phyloP scores from a whole-genome alignment of 352 stramenopile species.

The Chrysophaeum taylorii region DNA sequence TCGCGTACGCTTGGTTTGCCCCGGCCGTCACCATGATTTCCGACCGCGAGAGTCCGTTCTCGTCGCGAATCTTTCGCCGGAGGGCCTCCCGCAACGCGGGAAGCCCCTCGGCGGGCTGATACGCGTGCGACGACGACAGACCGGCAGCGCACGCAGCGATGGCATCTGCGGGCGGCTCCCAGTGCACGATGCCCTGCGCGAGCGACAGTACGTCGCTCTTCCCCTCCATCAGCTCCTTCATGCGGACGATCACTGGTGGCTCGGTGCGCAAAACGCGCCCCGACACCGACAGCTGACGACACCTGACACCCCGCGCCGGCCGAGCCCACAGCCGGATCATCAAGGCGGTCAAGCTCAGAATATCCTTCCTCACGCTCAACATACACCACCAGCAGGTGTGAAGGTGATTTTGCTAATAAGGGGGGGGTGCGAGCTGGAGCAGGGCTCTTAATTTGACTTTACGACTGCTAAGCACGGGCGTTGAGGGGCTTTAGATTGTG shows the following conservation, averaged over 20 bases:
- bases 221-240: constrained; percentile 43
- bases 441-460: too few relatives aligned
- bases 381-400: too few relatives aligned
- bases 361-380: too few relatives aligned
- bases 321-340: too few relatives aligned
- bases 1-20: constrained; percentile 63
- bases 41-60: constrained; percentile 41
- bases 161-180: constrained; percentile 35
- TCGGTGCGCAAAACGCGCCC: too few relatives aligned
- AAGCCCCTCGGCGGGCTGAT: constrained; percentile 47
- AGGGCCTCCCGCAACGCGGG: constrained; percentile 36
- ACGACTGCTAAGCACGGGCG: too few relatives aligned
- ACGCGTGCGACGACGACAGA: constrained; percentile 36
- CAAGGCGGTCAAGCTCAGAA: too few relatives aligned
- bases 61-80: constrained; percentile 33
- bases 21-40: constrained; percentile 51
- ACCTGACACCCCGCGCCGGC: too few relatives aligned
- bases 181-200: constrained; percentile 51
- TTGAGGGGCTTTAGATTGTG: too few relatives aligned
- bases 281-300: too few relatives aligned
- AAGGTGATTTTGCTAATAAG: too few relatives aligned
- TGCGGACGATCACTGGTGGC: constrained; percentile 36
- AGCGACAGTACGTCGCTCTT: constrained; percentile 42
- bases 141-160: constrained; percentile 25
- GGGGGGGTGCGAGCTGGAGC: too few relatives aligned